Base-by-base conservation (phyloP, 768 basidiomycete species). In the Dictyophora rubrovolvata region DNA sequence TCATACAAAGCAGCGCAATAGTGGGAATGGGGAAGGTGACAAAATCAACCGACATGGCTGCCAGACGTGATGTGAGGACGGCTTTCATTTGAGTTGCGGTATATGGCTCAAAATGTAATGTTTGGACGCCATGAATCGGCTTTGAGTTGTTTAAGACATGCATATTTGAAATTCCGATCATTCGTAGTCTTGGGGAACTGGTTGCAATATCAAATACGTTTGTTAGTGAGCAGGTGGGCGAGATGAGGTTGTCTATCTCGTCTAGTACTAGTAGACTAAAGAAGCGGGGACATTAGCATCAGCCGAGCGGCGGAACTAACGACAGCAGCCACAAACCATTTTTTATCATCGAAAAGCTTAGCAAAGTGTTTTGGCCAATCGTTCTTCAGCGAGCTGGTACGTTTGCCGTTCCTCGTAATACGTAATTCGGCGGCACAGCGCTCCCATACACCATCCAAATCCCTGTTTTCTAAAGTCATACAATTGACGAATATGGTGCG, bases 91-190 rank as follows among this genome's bases (percentile, higher is more conserved):
- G 86, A 6, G 76, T 64, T 16, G 87, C 79, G 0, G 82, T 83
- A 67, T 93, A 94, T 0, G 91, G 88, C 18, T 83, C 74, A 66
- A 93, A 93, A 67, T 92, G 89, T 36, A 92, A 71, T 1, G 89
- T 91, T 22, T 74, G 71, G 21, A 86, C 79, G 11, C 59, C 23
- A 52, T 73, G n/a, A 23, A 61, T 65, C 61, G 35, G 59, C 14
- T 65, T 64, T 0, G 83, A 76, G 2, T 83, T 78, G 1, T 86
- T 84, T 22, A 94, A 80, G 5, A 89, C 91, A 65, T 93, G 91
- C 1, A 87, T 89, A 65, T 94, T 94, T 46, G 91, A 89, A 67
- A 94, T 92, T 37, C 87, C 89, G 64, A 93, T 84, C 46, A 92
- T 64, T 52, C 89, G 82, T 59, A 93, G 69, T 37, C 71, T 36